Evolutionary conservation across 2,329 filamentous ascomycete genomes (phyloP), one percentile per base, ranked within the genome.

Genomic region (Trematosphaeria pertusa): DNA sequence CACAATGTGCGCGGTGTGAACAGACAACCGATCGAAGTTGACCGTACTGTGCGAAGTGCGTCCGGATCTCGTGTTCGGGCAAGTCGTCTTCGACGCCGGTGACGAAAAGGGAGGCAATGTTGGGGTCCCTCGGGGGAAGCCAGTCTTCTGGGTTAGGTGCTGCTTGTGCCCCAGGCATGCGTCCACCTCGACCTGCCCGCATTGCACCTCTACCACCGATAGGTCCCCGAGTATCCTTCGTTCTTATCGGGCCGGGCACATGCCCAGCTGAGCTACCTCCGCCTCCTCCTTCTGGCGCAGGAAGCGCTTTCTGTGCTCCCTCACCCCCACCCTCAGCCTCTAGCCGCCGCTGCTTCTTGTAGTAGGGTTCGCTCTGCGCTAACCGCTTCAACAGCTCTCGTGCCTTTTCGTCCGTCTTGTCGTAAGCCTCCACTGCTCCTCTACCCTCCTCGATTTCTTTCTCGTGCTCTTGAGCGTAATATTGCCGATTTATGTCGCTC

Each of bases 401-500:
- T 2, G 92, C 94, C 74, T 97, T 97, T 68, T 97, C 93, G 63
- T 99, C 94, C 1, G 93, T 94, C 80, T 97, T 96, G 54, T 96
- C 91, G 68, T 97, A 97, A 58, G 89, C 91, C 68, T 97, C 94
- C 7, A 90, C 80, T 12, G 70, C 75, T 5, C 87, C 89, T 54
- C 89, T 81, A 2, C 94, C 94, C 60, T 97, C 92, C 66, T 97
- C 92, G 38, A 99, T 91, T 51, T 95, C 91, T 65, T 87, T 89
- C 76, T 97, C 93, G 73, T 97, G 92, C 69, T 97, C 94, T 70
- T 99, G 94, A 11, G 94, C 94, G 72, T 96, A 99, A 74, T 94
- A 99, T 74, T 99, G 92, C 60, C 94, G 81, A 76, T 99, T 99
- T 72, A 99, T 90, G 44, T 89, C 88, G 70, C 90, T 96, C 54